Percentiles rank a stretch among this genome's conserved stretches.
Evolutionary conservation across 495 filamentous ascomycete genomes (phyloP).

Genomic region (Aspergillus carlsbadensis): DNA sequence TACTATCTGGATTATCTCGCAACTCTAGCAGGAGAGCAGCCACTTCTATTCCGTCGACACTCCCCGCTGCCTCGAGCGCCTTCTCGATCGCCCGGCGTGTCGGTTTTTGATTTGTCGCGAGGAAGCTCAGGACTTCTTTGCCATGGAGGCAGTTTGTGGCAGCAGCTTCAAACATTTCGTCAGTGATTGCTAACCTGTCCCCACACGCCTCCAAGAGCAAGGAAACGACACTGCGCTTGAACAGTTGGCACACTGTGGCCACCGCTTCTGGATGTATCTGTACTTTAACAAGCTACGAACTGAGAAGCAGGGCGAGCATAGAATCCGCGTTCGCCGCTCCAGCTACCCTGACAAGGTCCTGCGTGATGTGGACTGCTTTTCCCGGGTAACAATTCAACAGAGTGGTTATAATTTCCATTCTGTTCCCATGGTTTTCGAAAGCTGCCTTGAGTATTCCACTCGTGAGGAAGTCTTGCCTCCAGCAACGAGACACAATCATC

Average conservation of each 20-base stretch:
- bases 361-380: neutral
- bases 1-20: neutral
- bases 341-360: neutral
- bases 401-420: neutral
- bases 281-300: neutral
- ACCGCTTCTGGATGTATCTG: neutral
- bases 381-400: neutral
- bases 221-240: neutral
- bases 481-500: too few species aligned
- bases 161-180: neutral
- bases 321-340: neutral
- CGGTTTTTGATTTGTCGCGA: neutral
- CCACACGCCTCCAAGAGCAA: neutral
- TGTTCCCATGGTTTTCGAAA: neutral
- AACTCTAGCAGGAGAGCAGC: neutral
- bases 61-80: neutral
- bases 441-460: neutral
- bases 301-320: neutral
- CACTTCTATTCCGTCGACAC: neutral
- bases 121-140: neutral
- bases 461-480: neutral
- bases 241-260: neutral
- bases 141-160: conserved; percentile 1
- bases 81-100: neutral
- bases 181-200: neutral